These are phyloP conservation scores for Hypoxylon sp. DNA, from an alignment of 2,329 filamentous ascomycete species.

Conservation along the genomic window DNA sequence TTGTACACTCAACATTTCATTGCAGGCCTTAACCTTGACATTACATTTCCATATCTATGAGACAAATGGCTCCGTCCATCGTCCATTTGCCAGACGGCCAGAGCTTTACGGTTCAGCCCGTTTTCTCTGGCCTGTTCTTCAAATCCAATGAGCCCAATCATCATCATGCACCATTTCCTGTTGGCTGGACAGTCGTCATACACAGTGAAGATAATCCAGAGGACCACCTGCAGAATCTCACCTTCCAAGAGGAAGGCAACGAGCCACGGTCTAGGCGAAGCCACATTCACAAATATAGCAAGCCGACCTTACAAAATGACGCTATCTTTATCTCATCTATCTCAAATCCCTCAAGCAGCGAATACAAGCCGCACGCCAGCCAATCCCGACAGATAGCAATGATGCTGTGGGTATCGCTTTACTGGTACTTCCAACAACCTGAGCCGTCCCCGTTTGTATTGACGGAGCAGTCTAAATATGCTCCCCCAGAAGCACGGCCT, in stretches of 20 bases:
- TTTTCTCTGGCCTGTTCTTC: constrained; percentile 94
- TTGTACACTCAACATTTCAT: not conserved
- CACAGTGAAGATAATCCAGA: constrained; percentile 71
- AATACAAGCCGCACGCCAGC: constrained; percentile 83
- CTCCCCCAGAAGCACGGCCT: constrained; percentile 78
- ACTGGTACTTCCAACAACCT: constrained; percentile 97
- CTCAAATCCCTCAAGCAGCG: constrained; percentile 82
- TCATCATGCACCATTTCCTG: constrained; percentile 79
- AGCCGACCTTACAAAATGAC: constrained; percentile 82
- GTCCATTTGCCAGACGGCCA: constrained; percentile 90
- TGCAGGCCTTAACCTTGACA: not conserved
- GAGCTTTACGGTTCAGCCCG: constrained; percentile 81
- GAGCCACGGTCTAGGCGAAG: constrained; percentile 50
- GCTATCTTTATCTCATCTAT: constrained; percentile 93
- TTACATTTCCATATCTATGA: constrained; percentile 1
- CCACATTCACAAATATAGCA: constrained; percentile 74
- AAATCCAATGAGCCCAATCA: constrained; percentile 81
- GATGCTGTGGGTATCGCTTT: constrained; percentile 95
- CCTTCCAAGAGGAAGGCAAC: constrained; percentile 51
- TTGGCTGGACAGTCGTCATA: constrained; percentile 91
- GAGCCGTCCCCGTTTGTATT: constrained; percentile 75
- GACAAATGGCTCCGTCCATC: constrained; percentile 55
- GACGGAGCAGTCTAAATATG: constrained; percentile 73
- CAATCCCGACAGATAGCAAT: constrained; percentile 92
- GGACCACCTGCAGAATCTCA: constrained; percentile 48